Base-by-base conservation (phyloP, 169 alveolate species). In the Babesia bigemina region DNA sequence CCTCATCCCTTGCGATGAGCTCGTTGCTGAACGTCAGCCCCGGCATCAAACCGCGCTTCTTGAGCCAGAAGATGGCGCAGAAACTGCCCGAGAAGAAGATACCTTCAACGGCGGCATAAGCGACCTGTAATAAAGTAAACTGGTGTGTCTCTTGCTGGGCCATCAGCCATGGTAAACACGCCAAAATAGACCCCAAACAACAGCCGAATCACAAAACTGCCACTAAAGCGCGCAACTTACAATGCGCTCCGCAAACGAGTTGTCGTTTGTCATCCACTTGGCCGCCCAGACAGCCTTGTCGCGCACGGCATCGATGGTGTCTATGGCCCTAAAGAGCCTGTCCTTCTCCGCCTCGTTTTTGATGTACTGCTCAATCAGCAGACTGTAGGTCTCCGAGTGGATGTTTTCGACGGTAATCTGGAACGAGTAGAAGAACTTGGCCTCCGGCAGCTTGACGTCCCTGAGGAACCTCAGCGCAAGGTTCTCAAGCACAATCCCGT, bases 31-130 rank as follows among this genome's bases (percentile, higher is more conserved):
- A 95, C 7, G 99, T 96, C 28, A 96, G 93, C 7, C 99, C 99
- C 44, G 99, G 99, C 98, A 96, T 94, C 65, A 95, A 89, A 19
- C 98, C 97, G 33, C 98, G 95, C 87, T 98, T 98, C 88, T 98
- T 98, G 72, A 97, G 95, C 99, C 99, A 98, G 92, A 95, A 98
- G 45, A 98, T 97, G 22, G 99, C 98, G 85, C 99, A 98, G 85
- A 94, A 94, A 59, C 98, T 94, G 19, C 99, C 99, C 52, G 98
- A 94, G 86, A 98, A 98, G 88, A 98, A 91, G 50, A 98, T 96
- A 14, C 99, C 99, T 88, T 97, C 99, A 28, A 97, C 99, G 44
- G 98, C 95, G 16, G 97, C 95, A 79, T 92, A 95, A 12, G 97
- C 97, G 29, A 88, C 93, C 90, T 79, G 84, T 17, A 12, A 10